Conservation (phyloP, 768 basidiomycete species). For the Holtermanniella nyarrowii region DNA sequence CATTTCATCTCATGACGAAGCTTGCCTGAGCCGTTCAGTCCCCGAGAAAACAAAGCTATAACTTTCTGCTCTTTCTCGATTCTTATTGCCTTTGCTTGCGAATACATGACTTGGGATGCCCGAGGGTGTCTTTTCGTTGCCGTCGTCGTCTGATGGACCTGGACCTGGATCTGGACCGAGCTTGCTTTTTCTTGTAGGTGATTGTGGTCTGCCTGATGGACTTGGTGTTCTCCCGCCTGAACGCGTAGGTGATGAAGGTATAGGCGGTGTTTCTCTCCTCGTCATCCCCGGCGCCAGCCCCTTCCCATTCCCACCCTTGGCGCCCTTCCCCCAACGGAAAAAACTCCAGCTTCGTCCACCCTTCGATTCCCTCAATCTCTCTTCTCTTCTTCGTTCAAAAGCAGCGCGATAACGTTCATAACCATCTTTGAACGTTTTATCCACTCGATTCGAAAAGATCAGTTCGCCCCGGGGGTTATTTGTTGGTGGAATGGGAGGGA, state of each 20-base stretch:
- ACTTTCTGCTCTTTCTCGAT: constrained; percentile 22
- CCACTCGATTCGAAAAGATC: constrained; percentile 85
- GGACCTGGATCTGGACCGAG: not conserved
- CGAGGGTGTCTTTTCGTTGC: not conserved
- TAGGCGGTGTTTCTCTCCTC: constrained; percentile 20
- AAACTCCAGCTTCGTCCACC: not conserved
- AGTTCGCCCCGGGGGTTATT: constrained; percentile 88
- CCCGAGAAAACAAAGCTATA: constrained; percentile 18
- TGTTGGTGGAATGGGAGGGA: constrained; percentile 77
- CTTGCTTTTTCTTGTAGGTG: constrained; percentile 1
- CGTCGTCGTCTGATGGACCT: constrained; percentile 1
- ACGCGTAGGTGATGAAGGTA: not conserved
- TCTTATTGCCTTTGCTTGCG: not conserved
- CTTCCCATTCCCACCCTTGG: not conserved
- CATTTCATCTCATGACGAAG: not conserved
- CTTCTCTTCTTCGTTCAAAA: constrained; percentile 70
- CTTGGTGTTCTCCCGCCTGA: constrained; percentile 9
- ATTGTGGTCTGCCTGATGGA: constrained; percentile 3
- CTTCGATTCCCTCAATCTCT: constrained; percentile 37
- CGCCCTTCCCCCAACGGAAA: constrained; percentile 2
- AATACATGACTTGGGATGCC: not conserved
- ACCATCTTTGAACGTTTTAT: constrained; percentile 67
- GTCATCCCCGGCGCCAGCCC: constrained; percentile 18
- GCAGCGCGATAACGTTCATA: constrained; percentile 84
- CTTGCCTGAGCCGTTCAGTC: not conserved